phyloP scores from a whole-genome alignment of 129 eudicot species.

The Oenanthe sinensis region DNA sequence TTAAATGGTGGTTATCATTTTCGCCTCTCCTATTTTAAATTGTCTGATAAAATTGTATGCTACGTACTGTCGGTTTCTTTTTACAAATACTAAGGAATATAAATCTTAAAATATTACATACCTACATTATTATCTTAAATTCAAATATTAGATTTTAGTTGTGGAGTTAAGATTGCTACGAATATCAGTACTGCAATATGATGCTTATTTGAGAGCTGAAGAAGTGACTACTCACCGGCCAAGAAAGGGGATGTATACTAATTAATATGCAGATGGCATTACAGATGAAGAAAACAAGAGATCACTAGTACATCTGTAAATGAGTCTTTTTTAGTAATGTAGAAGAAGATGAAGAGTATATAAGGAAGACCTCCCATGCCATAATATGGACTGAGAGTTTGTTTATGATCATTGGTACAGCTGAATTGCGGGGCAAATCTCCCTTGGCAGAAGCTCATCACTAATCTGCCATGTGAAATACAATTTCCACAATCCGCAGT shows the following conservation, averaged over 20 bases:
- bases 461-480: background rate
- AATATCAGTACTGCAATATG: background rate
- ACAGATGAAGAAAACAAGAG: background rate
- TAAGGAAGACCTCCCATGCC: background rate
- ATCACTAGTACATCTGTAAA: background rate
- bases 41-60: no score
- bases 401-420: constrained; percentile 7
- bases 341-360: background rate
- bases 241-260: background rate
- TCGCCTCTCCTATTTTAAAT: no score
- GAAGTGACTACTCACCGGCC: background rate
- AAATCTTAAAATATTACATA: no score
- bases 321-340: background rate
- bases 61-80: no score
- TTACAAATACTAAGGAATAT: no score
- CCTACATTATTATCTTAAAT: no score
- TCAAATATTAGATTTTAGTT: no score
- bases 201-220: background rate
- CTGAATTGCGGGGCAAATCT: constrained; percentile 29
- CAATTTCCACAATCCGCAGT: background rate
- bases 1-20: no score
- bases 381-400: background rate
- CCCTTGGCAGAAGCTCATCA: constrained; percentile 16
- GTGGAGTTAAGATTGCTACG: background rate
- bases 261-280: background rate